Conservation (phyloP, 495 filamentous ascomycete species). For the Cenococcum geophilum region DNA sequence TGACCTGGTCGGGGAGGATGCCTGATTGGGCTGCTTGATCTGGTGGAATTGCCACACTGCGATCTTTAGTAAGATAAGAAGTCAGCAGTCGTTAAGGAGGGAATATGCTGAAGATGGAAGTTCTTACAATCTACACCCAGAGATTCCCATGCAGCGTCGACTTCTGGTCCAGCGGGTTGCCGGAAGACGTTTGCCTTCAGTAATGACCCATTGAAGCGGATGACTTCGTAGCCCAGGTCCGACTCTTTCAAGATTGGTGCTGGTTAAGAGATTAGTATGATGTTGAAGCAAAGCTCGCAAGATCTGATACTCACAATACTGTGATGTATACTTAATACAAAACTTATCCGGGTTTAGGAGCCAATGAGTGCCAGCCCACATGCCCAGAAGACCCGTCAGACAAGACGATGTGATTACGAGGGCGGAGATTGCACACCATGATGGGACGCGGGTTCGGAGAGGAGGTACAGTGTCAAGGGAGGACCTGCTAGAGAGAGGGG, state of each 20-base stretch:
- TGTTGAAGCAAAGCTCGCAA: not conserved
- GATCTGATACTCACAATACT: conserved; percentile 16
- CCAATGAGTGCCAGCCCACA: conserved; percentile 2
- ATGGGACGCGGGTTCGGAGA: not conserved
- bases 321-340: conserved; percentile 23
- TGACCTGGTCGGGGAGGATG: conserved; percentile 44
- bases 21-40: conserved; percentile 41
- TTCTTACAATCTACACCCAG: conserved; percentile 47
- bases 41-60: conserved; percentile 39
- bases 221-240: conserved; percentile 33
- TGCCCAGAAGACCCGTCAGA: not conserved
- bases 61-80: conserved; percentile 34
- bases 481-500: no score
- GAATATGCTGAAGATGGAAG: not conserved
- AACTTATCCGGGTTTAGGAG: conserved; percentile 13
- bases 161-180: conserved; percentile 46
- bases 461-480: not conserved
- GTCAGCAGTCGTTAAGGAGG: not conserved
- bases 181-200: conserved; percentile 51
- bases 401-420: not conserved
- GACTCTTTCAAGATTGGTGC: conserved; percentile 39
- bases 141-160: conserved; percentile 54
- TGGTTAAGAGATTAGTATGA: conserved; percentile 15
- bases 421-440: not conserved
- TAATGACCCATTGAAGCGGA: conserved; percentile 48